Evolutionary conservation across 495 filamentous ascomycete genomes (phyloP).

Genomic region (Aspergillus egyptiacus): DNA sequence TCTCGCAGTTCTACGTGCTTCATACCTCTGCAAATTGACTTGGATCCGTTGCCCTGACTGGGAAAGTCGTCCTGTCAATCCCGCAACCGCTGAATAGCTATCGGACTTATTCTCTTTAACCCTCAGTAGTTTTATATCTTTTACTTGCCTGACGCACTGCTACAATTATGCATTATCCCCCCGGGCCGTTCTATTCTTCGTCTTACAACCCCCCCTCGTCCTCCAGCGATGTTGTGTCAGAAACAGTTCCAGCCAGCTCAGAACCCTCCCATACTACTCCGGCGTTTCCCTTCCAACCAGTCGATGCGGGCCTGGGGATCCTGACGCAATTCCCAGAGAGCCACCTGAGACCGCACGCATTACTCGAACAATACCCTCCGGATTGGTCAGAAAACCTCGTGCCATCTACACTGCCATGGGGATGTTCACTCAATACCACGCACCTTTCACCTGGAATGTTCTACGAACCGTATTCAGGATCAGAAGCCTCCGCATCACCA

Average conservation of each 20-base stretch:
- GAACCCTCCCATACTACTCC: slow-evolving; percentile 17
- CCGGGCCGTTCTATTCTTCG: slow-evolving; percentile 11
- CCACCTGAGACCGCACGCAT: slow-evolving; percentile 14
- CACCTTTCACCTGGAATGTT: slow-evolving; percentile 15
- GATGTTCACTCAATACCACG: slow-evolving; percentile 16
- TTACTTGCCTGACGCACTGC: too few relatives aligned
- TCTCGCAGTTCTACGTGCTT: slow-evolving; percentile 13
- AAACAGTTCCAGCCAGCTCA: slow-evolving; percentile 18
- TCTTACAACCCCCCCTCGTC: slow-evolving; percentile 5
- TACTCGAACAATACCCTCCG: slow-evolving; percentile 12
- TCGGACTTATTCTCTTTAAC: background rate
- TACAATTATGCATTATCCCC: slow-evolving; percentile 16
- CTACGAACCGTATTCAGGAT: slow-evolving; percentile 20
- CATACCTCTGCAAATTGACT: too few relatives aligned
- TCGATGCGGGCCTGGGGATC: slow-evolving; percentile 29
- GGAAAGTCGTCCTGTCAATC: too few relatives aligned
- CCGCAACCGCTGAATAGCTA: too few relatives aligned
- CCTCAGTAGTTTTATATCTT: too few relatives aligned
- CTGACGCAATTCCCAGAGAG: slow-evolving; percentile 16
- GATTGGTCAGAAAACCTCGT: slow-evolving; percentile 20
- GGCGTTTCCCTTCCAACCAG: slow-evolving; percentile 13
- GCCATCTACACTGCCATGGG: slow-evolving; percentile 13
- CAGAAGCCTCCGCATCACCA: slow-evolving; percentile 20
- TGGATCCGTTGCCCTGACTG: background rate
- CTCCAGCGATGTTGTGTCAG: slow-evolving; percentile 10